These are phyloP conservation scores for Cyberlindnera bimundalis DNA, from an alignment of 805 yeast species.

Conservation along the genomic window DNA sequence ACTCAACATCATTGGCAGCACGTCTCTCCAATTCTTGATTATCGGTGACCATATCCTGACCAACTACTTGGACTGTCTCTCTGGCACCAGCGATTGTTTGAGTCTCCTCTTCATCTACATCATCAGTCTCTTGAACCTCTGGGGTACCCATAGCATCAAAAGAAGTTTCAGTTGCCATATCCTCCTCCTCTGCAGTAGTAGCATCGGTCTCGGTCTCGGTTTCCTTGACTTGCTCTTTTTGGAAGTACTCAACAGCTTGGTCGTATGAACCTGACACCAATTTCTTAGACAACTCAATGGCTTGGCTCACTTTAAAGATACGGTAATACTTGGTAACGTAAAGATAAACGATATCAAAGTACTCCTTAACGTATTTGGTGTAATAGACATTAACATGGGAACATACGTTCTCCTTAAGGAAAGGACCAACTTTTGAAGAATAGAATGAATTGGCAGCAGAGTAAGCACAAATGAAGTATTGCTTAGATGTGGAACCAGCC, in stretches of 20 bases:
- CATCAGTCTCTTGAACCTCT: conserved; percentile 13
- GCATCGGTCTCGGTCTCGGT: conserved; percentile 4
- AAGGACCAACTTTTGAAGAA: conserved; percentile 6
- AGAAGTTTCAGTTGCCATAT: conserved; percentile 8
- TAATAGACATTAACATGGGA: conserved; percentile 5
- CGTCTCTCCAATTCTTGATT: conserved; percentile 9
- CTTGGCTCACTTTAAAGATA: conserved; percentile 20
- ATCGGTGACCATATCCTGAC: not conserved
- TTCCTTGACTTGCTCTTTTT: conserved; percentile 4
- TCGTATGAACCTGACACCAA: conserved; percentile 17
- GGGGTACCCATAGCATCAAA: conserved; percentile 11
- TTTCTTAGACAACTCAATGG: conserved; percentile 18
- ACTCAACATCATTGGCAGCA: conserved; percentile 7
- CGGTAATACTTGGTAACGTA: conserved; percentile 15
- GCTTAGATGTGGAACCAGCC: conserved; percentile 1
- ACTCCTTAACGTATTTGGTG: conserved; percentile 8
- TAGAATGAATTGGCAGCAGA: conserved; percentile 7
- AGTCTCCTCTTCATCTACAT: conserved; percentile 1
- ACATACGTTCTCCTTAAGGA: conserved; percentile 2
- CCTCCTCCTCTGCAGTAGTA: conserved; percentile 13
- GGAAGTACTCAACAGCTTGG: conserved; percentile 15
- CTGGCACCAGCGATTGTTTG: not conserved
- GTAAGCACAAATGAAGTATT: conserved; percentile 3
- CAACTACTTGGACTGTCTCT: not conserved
- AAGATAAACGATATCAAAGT: conserved; percentile 3